Evolutionary conservation across 2,329 filamentous ascomycete genomes (phyloP), one percentile per base, ranked within the genome.

Genomic region (Taxawa tesnikishii): DNA sequence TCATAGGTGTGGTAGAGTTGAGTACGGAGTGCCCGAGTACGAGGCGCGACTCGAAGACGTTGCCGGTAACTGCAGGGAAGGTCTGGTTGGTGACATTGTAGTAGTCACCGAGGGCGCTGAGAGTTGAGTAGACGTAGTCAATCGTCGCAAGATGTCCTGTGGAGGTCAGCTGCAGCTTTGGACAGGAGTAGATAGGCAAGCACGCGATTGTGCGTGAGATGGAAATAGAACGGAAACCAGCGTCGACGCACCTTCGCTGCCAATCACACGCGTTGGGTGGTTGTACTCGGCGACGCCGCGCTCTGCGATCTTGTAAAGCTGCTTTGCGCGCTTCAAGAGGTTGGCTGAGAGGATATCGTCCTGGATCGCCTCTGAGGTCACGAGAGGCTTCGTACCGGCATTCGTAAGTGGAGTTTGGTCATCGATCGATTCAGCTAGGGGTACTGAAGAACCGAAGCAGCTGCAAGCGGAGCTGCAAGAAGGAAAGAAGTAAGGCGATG

Each of bases 221-320:
- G n/a, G n/a, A n/a, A n/a, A n/a, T n/a, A n/a, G n/a, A n/a, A n/a
- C n/a, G n/a, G n/a, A n/a, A n/a, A n/a, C n/a, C n/a, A n/a, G n/a
- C n/a, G n/a, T n/a, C 5, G n/a, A 36, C 42, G 34, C 54, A 75
- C 73, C 74, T 49, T 67, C 48, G 40, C 74, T 79, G 17, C 78
- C 77, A 41, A 83, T 81, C 14, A 82, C 77, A 32, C 78, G 67
- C 2, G 78, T 83, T 2, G 78, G 78, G 44, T 77, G 77, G 38
- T 70, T 69, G 47, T 74, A 79, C 40, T 80, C 73, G 2, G 65
- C 59, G 38, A 68, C 57, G 8, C 67, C 65, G 32, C 66, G 58
- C 50, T 75, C 61, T 1, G 78, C 76, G 34, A 81, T 68, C 31
- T 68, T 58, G 44, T 69, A 81, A 6, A 83, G 66, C 25, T 70